These are phyloP conservation scores for Sclerotinia glacialis DNA, from an alignment of 2,329 filamentous ascomycete genomes.

Conservation along the genomic window DNA sequence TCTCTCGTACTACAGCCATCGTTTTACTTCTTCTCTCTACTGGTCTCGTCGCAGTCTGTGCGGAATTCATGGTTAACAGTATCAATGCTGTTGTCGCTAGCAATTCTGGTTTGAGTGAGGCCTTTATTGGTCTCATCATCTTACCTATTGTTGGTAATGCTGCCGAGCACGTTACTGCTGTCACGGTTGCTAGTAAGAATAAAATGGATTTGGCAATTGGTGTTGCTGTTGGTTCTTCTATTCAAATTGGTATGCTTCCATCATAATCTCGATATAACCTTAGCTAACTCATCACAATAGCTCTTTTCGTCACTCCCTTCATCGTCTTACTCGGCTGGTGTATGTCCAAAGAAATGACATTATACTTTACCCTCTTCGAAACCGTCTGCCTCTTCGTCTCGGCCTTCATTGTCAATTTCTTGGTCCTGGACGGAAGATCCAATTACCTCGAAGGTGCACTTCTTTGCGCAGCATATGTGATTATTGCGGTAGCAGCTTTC, in stretches of 20 bases:
- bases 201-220: conserved; percentile 75
- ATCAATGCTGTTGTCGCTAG: conserved; percentile 61
- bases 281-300: conserved; percentile 30
- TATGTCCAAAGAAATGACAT: conserved; percentile 65
- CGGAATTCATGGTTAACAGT: conserved; percentile 67
- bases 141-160: conserved; percentile 72
- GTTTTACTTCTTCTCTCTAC: conserved; percentile 63
- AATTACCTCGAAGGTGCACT: conserved; percentile 82
- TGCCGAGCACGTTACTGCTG: conserved; percentile 69
- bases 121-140: conserved; percentile 70
- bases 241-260: conserved; percentile 57
- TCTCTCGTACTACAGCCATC: conserved; percentile 56
- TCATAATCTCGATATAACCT: not conserved
- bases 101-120: conserved; percentile 55
- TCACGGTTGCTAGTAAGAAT: conserved; percentile 69
- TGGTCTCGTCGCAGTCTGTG: conserved; percentile 63
- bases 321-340: conserved; percentile 71
- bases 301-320: conserved; percentile 67
- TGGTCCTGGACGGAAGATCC: conserved; percentile 79
- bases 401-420: conserved; percentile 82
- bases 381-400: conserved; percentile 82
- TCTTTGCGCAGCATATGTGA: conserved; percentile 64
- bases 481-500: conserved; percentile 64
- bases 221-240: conserved; percentile 67
- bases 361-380: conserved; percentile 88